Percentiles rank a stretch among this genome's conserved stretches.
These are phyloP conservation scores for Globisporangium iwayamae DNA, from an alignment of 352 stramenopile genomes.

Conservation along the genomic window DNA sequence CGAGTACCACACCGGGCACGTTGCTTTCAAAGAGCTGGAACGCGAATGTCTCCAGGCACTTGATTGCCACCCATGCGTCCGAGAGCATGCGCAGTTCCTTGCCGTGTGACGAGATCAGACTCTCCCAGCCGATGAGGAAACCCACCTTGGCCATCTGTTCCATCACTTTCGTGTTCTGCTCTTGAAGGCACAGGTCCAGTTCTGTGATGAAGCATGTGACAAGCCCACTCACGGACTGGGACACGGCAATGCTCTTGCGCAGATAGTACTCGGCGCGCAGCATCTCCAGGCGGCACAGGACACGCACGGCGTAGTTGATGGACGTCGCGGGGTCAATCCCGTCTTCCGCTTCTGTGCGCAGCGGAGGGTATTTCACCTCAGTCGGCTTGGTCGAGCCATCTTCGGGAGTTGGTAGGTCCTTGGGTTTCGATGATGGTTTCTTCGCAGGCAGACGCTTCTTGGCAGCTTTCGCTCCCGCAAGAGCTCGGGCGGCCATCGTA, in stretches of 20 bases:
- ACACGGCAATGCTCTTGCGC: constrained; percentile 77
- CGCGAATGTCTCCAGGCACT: constrained; percentile 82
- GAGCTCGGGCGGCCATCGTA: constrained; percentile 52
- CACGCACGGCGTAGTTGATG: constrained; percentile 52
- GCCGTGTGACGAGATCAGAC: constrained; percentile 92
- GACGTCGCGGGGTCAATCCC: constrained; percentile 47
- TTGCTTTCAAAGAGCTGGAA: constrained; percentile 67
- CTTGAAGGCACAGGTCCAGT: constrained; percentile 69
- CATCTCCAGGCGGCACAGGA: constrained; percentile 72
- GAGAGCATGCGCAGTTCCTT: constrained; percentile 96
- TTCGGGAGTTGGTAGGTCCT: constrained; percentile 41
- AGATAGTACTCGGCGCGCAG: constrained; percentile 77
- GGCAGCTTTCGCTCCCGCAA: constrained; percentile 48
- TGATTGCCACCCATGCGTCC: constrained; percentile 87
- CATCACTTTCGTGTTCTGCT: constrained; percentile 54
- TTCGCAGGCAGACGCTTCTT: constrained; percentile 44
- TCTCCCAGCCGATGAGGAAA: constrained; percentile 93
- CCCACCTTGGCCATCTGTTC: constrained; percentile 69
- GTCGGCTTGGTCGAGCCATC: constrained; percentile 16
- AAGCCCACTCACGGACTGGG: constrained; percentile 79
- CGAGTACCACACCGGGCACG: constrained; percentile 46
- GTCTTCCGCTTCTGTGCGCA: constrained; percentile 67
- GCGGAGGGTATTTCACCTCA: constrained; percentile 59
- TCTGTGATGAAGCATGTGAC: constrained; percentile 78
- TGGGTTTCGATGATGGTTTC: constrained; percentile 27